Evolutionary conservation across 2,329 filamentous ascomycete species (phyloP), one percentile per base, ranked within the genome.

Genomic region (Apiospora malaysiana): DNA sequence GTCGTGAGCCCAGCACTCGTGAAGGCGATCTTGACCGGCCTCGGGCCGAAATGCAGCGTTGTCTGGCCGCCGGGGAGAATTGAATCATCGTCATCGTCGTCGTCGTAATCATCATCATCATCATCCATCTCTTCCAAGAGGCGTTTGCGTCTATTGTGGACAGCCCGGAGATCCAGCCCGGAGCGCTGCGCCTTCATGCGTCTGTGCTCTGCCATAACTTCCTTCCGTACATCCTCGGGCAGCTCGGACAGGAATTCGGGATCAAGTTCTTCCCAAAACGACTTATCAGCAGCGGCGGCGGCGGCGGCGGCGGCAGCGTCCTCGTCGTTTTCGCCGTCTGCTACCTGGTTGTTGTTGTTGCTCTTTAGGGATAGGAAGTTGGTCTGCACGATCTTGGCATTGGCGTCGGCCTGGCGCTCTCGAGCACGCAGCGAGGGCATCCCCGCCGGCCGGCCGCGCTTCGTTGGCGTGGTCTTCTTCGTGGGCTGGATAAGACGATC

Each of bases 231-330:
- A 66, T 97, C 93, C 74, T 93, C 91, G 0, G 95, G 95, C 0
- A 98, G 85, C 21, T 94, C 94, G 0, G 92, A 90, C 2, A 98
- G 89, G 77, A 98, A 95, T 0, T 91, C 90, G 0, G 88, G 84
- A 71, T 94, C 92, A 3, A 94, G 81, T 56, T 88, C 85, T 66
- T 86, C 85, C 40, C 51, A 59, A 7, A 16, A 21, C 14, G 32
- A 37, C 12, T 40, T 32, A 21, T 40, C 56, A n/a, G 32, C 4
- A 0, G 83, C 73, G 7, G 81, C 81, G 8, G 85, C 78, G 32
- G 43, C 67, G 18, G 21, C 49, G 23, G 27, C 47, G 18, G 42
- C 70, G 43, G 42, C 79, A 1, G 76, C 76, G 7, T 71, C 72
- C 0, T 75, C 73, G 2, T 65, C 73, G 16, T 79, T 79, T 4